Base-by-base conservation (phyloP, 1,139 yeast genomes). In the Kluyveromyces sp. region DNA sequence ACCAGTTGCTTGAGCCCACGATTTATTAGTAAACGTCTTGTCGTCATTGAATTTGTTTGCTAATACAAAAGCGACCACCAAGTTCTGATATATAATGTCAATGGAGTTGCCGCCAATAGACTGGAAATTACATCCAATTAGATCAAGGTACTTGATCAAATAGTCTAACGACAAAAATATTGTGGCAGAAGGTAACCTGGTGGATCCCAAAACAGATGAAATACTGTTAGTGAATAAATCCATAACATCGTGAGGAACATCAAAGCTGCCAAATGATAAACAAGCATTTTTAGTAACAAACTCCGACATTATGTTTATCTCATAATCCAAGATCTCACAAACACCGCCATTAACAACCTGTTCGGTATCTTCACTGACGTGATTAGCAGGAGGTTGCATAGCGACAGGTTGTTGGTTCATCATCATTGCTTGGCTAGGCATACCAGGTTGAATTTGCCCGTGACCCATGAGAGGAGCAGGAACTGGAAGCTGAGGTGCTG, bases 21-120 rank as follows among this genome's bases (percentile, higher is more conserved):
- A 88, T 61, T 81, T 81, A 69, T 90, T 92, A 51, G 96, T 89
- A 61, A 92, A 92, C 28, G 97, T 92, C 68, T 90, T 89, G 69
- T 92, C 98, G 66, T 92, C 97, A 63, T 90, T 89, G 65, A 89
- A 87, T 68, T 92, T 92, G 70, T 92, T 92, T 40, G 97, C 95
- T 53, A 92, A 72, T 37, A 92, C 77, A 42, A 92, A 73, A 1
- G 95, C 76, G 31, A 84, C 75, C 41, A 84, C 81, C 47, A 88
- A 70, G 59, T 78, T 74, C 53, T 78, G 74, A 58, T 83, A 86
- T 48, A 83, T 75, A 29, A 73, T 75, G 49, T 61, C 66, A 55
- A 62, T 74, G 49, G 59, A 51, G 15, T 54, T 60, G 33, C 63
- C 63, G 36, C 62, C 58, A 39, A 58, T 58, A 26, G 63, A 56